Evolutionary conservation across 2,329 filamentous ascomycete species (phyloP), one percentile per base, ranked within the genome.

Genomic region (Myriosclerotinia duriaeana): DNA sequence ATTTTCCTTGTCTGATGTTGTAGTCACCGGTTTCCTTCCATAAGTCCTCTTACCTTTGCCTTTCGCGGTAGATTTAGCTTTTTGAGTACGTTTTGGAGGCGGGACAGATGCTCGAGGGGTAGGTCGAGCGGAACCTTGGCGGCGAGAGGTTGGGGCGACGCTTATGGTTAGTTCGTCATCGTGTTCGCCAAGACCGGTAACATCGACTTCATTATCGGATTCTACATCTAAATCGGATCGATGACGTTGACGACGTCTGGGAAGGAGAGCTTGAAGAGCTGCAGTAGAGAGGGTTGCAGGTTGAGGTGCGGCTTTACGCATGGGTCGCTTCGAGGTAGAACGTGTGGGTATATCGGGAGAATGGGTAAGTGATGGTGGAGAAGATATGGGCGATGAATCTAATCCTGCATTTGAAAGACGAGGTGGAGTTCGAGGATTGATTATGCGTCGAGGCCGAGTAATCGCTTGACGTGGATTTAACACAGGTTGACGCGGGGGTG

Each of bases 351-450:
- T 66, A 71, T 89, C 88, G 42, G 87, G 87, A 0, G 87, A 89
- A 72, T 89, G 86, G 5, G 87, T 89, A 5, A 89, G 79, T 0
- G 87, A 89, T 0, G 87, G 87, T 0, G 86, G 87, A 2, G 86
- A 89, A 1, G 87, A 89, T 26, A 74, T 72, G 40, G 74, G 74
- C 12, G 75, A 76, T 42, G 73, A 72, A 68, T 72, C 70, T 20
- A 42, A 22, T 34, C 36, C 55, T 30, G 55, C 1, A 53, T 44
- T 59, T 11, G 70, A 71, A 63, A 62, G 65, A 61, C 68, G 69
- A 38, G 67, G 68, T 48, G 73, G 73, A n/a, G 74, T 75, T 70
- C 70, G 70, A 42, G 68, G 71, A 62, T 72, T 58, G 36, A 72
- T 66, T n/a, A 63, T 68, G 53, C 71, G 66, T 53, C 72, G 67